Conservation (phyloP, 495 filamentous ascomycete genomes). For the Daldinia bambusicola region DNA sequence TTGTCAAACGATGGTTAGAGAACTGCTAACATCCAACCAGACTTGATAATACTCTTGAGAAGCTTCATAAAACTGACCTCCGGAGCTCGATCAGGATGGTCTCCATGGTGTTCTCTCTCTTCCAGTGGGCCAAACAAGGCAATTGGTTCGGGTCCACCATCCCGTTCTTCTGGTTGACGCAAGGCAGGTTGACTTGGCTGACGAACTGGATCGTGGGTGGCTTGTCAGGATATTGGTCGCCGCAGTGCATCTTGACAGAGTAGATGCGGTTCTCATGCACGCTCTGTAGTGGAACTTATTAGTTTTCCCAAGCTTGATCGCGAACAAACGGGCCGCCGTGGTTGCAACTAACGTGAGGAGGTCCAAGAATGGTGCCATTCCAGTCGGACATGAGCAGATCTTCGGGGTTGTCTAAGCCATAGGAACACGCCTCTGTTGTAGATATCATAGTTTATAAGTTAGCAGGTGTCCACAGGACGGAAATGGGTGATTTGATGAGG, state of each 20-base stretch:
- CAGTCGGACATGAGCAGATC: conserved; percentile 98
- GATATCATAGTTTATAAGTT: conserved; percentile 1
- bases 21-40: background rate
- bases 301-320: conserved; percentile 12
- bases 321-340: background rate
- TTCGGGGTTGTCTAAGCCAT: conserved; percentile 92
- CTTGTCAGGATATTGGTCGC: conserved; percentile 84
- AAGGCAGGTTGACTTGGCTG: conserved; percentile 93
- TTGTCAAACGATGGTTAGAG: conserved; percentile 37
- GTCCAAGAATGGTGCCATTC: conserved; percentile 97
- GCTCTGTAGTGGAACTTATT: conserved; percentile 65
- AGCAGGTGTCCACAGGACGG: conserved; percentile 11
- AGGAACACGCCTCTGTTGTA: conserved; percentile 88
- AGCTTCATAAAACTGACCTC: conserved; percentile 60
- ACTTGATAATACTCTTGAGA: too few relatives aligned
- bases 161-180: conserved; percentile 82
- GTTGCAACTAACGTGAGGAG: conserved; percentile 80
- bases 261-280: conserved; percentile 99
- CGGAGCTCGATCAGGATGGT: conserved; percentile 89
- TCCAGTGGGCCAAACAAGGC: conserved; percentile 87
- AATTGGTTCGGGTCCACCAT: conserved; percentile 86
- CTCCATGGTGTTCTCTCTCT: conserved; percentile 89
- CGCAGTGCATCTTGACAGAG: conserved; percentile 96
- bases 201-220: conserved; percentile 91
- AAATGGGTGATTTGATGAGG: background rate